Base-by-base conservation (phyloP, 306 rosid genomes). In the Datisca glomerata region DNA sequence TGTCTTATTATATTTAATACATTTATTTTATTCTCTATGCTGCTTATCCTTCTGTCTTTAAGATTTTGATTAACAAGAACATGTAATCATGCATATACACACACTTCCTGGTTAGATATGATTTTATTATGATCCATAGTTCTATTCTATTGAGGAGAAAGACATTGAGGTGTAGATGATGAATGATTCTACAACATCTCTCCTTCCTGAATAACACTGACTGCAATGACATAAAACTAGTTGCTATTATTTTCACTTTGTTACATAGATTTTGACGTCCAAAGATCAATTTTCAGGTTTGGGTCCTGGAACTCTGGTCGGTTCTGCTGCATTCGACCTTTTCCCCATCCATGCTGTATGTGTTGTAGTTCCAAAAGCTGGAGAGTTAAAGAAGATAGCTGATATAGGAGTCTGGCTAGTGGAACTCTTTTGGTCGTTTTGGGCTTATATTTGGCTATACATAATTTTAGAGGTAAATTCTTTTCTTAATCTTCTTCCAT, bases 231-330 rank as follows among this genome's bases (percentile, higher is more conserved):
- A n/a, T n/a, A n/a, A n/a, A n/a, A n/a, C n/a, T n/a, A n/a, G n/a
- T n/a, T n/a, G n/a, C 7, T 31, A 31, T 31, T 31, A 31, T 31
- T 31, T n/a, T 31, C n/a, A 11, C 39, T 47, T 40, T 23, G 37
- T 25, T 49, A 13, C 54, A 55, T 27, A 27, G 15, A 8, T 33
- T 58, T 2, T 65, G 47, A 60, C 53, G 12, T 35, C 49, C 16
- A 41, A n/a, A n/a, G n/a, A 24, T 49, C 27, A 52, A 63, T 52
- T 22, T 63, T 34, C 60, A 89, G 97, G 97, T 70, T 76, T 83
- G 81, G 97, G 97, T 43, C 97, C 97, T 23, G 97, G 91, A 53
- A 89, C 97, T 9, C 95, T 89, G 45, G 86, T 89, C 40, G 97
- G 97, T 49, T 89, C 97, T 55, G 97, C 97, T 48, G 95, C 97